A percentile compares a stretch with the other conserved stretches of the same genome.
Conservation (phyloP, 2,329 filamentous ascomycete genomes). For the Aspergillus intermedius region DNA sequence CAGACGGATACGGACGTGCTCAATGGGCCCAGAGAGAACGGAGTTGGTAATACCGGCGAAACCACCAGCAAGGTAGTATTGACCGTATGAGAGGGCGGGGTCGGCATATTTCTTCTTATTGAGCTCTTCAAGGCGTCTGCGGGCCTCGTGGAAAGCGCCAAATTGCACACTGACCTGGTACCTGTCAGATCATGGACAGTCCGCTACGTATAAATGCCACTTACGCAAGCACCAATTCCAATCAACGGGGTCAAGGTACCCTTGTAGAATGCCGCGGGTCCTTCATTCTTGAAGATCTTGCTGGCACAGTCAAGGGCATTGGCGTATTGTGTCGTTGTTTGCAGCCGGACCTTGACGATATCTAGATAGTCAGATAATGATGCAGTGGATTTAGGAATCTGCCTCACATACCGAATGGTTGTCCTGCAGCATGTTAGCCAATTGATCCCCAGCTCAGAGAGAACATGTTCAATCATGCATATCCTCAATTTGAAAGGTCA, state of each 20-base stretch:
- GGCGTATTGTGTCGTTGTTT: conserved; percentile 77
- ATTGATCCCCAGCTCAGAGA: neutral
- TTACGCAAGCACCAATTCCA: conserved; percentile 89
- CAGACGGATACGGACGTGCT: conserved; percentile 91
- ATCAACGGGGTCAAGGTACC: conserved; percentile 90
- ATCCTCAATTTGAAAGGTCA: too few species aligned
- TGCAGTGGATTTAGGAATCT: neutral
- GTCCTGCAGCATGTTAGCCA: conserved; percentile 43
- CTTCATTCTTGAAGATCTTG: conserved; percentile 82
- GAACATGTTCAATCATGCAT: too few species aligned
- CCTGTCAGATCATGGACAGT: conserved; percentile 1
- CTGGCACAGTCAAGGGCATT: conserved; percentile 73
- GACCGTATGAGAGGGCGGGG: conserved; percentile 61
- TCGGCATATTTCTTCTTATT: conserved; percentile 50
- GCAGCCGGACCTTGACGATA: conserved; percentile 95
- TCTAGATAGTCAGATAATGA: conserved; percentile 45
- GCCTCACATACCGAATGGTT: conserved; percentile 55
- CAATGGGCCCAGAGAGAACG: conserved; percentile 81
- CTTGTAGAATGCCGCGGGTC: conserved; percentile 92
- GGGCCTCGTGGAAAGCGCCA: conserved; percentile 89
- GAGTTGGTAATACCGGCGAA: conserved; percentile 91
- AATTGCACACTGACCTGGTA: conserved; percentile 79
- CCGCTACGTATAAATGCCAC: conserved; percentile 7
- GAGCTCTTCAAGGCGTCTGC: conserved; percentile 71
- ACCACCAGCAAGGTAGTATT: conserved; percentile 87